A percentile compares a stretch with the other conserved stretches of the same genome.
Conservation (phyloP, 2,329 filamentous ascomycete species). For the Akanthomyces lecanii region DNA sequence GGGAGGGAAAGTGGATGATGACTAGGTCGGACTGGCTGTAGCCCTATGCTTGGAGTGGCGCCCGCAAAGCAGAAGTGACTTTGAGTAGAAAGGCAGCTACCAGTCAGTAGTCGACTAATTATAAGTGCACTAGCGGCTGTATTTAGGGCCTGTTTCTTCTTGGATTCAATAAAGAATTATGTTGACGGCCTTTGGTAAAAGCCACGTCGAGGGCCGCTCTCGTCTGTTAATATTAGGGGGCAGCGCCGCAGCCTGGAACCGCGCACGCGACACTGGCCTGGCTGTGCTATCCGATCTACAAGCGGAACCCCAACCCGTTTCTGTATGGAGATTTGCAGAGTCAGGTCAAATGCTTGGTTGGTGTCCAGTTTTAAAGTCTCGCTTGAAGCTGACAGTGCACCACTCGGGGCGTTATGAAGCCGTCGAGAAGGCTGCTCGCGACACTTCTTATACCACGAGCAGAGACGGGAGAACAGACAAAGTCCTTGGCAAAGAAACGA, state of each 20-base stretch:
- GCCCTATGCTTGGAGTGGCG: not conserved
- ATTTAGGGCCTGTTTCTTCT: not conserved
- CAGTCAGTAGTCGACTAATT: not conserved
- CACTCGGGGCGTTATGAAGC: not conserved
- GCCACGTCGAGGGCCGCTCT: not conserved
- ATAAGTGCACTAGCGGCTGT: not conserved
- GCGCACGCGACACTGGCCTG: not conserved
- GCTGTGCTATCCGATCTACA: not conserved
- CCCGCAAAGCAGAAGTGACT: not conserved
- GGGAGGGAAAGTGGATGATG: slow-evolving; percentile 1
- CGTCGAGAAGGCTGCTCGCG: not conserved
- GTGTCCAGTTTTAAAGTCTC: no score
- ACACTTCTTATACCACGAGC: not conserved
- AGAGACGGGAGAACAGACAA: not conserved
- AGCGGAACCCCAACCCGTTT: not conserved
- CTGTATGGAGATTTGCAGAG: not conserved
- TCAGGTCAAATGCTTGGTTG: no score
- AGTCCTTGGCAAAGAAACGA: not conserved
- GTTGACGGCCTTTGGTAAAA: not conserved
- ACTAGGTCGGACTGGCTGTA: not conserved
- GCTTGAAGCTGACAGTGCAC: no score
- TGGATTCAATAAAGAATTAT: no score
- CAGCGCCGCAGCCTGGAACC: not conserved
- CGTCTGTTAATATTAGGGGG: not conserved
- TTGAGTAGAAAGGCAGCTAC: not conserved